A percentile compares a stretch with the other conserved stretches of the same genome.
Conservation (phyloP, 1,284 basidiomycete genomes). For the Flammula alnicola region DNA sequence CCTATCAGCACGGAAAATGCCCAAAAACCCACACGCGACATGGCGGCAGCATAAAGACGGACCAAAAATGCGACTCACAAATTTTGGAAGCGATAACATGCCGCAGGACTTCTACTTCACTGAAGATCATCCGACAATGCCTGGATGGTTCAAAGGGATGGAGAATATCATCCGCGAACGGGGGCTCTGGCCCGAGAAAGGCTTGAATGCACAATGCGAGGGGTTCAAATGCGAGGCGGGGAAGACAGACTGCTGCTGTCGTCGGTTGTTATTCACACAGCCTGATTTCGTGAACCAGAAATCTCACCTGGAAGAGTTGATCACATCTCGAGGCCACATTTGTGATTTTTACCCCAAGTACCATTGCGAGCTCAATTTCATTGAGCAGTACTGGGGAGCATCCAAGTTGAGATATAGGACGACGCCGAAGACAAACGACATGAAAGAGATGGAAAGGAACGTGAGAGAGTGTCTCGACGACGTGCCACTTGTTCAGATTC, state of each 20-base stretch:
- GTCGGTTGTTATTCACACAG: background rate
- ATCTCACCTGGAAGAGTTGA: conserved; percentile 28
- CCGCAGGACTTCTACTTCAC: conserved; percentile 33
- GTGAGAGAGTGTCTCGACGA: conserved; percentile 20
- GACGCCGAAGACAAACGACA: conserved; percentile 18
- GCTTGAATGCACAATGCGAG: conserved; percentile 20
- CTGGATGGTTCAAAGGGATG: conserved; percentile 40
- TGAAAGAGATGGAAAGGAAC: conserved; percentile 26
- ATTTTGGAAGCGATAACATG: conserved; percentile 18
- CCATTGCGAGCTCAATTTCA: conserved; percentile 35
- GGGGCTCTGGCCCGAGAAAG: conserved; percentile 37
- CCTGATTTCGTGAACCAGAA: conserved; percentile 29
- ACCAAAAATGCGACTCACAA: conserved; percentile 26
- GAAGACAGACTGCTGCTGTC: conserved; percentile 24
- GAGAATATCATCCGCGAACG: conserved; percentile 32
- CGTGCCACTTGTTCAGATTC: conserved; percentile 23
- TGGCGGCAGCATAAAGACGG: conserved; percentile 27
- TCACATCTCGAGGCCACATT: conserved; percentile 18
- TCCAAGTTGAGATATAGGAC: conserved; percentile 26
- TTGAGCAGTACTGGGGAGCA: conserved; percentile 33
- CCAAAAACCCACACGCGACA: conserved; percentile 25
- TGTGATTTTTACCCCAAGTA: conserved; percentile 31
- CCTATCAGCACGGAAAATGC: conserved; percentile 37
- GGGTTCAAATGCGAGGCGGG: conserved; percentile 24
- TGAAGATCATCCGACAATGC: conserved; percentile 31